phyloP scores from a whole-genome alignment of 768 basidiomycete genomes.

The Kwoniella heveanensis region DNA sequence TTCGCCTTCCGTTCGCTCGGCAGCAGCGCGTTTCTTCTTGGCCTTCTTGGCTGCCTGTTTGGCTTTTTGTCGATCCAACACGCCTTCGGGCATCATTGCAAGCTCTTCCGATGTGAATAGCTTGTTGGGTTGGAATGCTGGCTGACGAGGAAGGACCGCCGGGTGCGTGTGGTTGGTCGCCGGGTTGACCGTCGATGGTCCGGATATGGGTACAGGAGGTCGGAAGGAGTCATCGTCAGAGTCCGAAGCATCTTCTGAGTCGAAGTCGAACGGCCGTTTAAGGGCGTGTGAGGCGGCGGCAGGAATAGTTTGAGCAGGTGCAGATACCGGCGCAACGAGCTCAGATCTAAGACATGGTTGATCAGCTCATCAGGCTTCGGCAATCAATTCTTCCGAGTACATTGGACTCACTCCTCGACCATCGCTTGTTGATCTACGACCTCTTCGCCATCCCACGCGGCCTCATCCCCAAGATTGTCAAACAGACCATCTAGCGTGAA shows the following conservation, averaged over 20 bases:
- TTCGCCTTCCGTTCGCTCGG: conserved; percentile 35
- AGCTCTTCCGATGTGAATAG: conserved; percentile 53
- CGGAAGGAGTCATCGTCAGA: conserved; percentile 18
- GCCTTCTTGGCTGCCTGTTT: conserved; percentile 53
- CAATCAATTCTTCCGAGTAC: too few relatives aligned
- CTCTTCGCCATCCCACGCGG: conserved; percentile 63
- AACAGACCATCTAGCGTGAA: conserved; percentile 83
- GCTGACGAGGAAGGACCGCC: conserved; percentile 4
- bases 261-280: not conserved
- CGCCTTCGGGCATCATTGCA: conserved; percentile 41
- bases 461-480: conserved; percentile 76
- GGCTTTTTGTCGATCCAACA: conserved; percentile 47
- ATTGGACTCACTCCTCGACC: conserved; percentile 32
- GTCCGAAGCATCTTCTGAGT: conserved; percentile 19
- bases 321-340: not conserved
- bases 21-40: conserved; percentile 41
- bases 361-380: too few relatives aligned
- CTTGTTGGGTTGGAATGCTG: conserved; percentile 9
- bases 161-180: not conserved
- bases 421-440: conserved; percentile 48
- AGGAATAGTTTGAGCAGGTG: not conserved
- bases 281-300: not conserved
- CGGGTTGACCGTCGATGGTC: not conserved
- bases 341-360: not conserved
- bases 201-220: conserved; percentile 4